A percentile compares a stretch with the other conserved stretches of the same genome.
Conservation (phyloP, 164 flowering plant species). For the Tinospora cordifolia region DNA sequence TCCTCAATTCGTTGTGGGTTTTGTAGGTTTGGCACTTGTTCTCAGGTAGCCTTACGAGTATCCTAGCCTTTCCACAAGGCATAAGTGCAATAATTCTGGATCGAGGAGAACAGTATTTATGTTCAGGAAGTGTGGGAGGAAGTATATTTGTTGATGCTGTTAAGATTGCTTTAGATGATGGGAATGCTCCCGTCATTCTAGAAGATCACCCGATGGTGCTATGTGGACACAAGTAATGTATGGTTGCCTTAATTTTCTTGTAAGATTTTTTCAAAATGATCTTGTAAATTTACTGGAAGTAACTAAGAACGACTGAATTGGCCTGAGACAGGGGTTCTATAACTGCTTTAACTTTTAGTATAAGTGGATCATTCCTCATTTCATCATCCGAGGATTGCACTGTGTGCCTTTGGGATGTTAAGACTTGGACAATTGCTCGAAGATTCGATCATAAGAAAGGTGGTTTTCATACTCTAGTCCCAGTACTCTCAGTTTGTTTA, state of each 20-base stretch:
- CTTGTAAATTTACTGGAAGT: not conserved
- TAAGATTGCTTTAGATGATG: conserved; percentile 32
- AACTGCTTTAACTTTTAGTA: conserved; percentile 40
- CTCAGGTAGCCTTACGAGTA: conserved; percentile 30
- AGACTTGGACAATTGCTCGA: conserved; percentile 20
- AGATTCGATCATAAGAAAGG: conserved; percentile 46
- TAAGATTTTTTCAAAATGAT: not conserved
- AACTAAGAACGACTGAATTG: not conserved
- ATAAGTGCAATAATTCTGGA: conserved; percentile 42
- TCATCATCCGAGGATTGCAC: conserved; percentile 55
- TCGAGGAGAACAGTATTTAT: conserved; percentile 32
- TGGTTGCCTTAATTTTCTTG: conserved; percentile 20
- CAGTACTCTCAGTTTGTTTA: not conserved
- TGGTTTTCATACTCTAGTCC: conserved; percentile 6
- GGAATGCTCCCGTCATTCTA: conserved; percentile 19
- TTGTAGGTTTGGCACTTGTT: conserved; percentile 43
- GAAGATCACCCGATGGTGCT: conserved; percentile 27
- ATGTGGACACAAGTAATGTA: conserved; percentile 55
- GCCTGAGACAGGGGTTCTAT: conserved; percentile 38
- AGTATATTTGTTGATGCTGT: conserved; percentile 31
- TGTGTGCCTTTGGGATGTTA: conserved; percentile 47
- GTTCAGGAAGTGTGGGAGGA: conserved; percentile 45
- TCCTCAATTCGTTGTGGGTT: not conserved
- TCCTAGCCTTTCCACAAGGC: conserved; percentile 22
- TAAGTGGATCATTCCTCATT: conserved; percentile 27